Base-by-base conservation (phyloP, 2,329 filamentous ascomycete species). In the Microdochium nivale region DNA sequence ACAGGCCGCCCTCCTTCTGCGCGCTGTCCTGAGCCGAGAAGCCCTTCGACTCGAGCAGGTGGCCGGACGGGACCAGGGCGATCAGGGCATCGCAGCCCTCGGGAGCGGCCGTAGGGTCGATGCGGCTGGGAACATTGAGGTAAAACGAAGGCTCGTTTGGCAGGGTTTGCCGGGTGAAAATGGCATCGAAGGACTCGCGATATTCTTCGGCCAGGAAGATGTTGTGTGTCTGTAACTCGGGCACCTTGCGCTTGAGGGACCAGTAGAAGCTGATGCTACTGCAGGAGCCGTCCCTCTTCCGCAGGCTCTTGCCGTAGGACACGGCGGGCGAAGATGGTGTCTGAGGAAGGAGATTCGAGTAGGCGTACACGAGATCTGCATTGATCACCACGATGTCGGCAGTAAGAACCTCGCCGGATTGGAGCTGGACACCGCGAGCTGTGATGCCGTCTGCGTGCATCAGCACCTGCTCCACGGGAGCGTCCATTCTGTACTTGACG, bases 221-320 rank as follows among this genome's bases (percentile, higher is more conserved):
- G 64, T 90, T 90, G 68, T 90, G 87, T 0, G 83, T 79, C 19
- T 76, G 72, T 2, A 90, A 75, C 64, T 86, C 77, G 0, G 80
- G 78, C 1, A 89, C 69, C 49, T 76, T 73, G 49, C 73, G 70
- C 53, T 80, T 73, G 21, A 88, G 73, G 2, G 80, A 78, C 86
- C 85, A 90, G 72, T 88, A 90, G 68, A 90, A 90, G 4, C 83
- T 87, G 57, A 90, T 86, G 53, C 82, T 86, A 56, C 81, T 86
- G 68, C 86, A 89, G 0, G 83, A 87, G 1, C 81, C 77, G 13
- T 77, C 70, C 4, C 78, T 70, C 53, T 75, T 73, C 27, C 68
- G 63, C 4, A 79, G 65, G 3, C 66, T 67, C 50, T 62, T 58
- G 50, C 65, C 66, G 57, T 73, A 71, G 21, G 54, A 58, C 16